A percentile compares a stretch with the other conserved stretches of the same genome.
phyloP scores from a whole-genome alignment of 257 asterid genomes.

The Penstemon davidsonii region DNA sequence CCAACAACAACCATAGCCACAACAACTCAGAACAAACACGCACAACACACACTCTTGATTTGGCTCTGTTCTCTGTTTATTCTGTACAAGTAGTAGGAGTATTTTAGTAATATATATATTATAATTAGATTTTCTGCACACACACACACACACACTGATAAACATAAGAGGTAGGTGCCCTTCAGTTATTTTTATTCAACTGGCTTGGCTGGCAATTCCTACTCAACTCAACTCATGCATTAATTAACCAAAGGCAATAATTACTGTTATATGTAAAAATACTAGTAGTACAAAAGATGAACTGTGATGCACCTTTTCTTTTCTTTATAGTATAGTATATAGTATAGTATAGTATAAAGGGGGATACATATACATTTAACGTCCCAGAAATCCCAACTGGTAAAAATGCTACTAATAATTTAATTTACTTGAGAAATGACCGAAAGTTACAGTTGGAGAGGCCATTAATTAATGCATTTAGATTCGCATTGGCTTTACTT shows the following conservation, averaged over 20 bases:
- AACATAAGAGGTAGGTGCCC: no score
- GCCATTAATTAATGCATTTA: conserved; percentile 43
- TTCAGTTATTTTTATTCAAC: no score
- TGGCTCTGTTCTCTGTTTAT: conserved; percentile 42
- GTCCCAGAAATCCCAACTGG: conserved; percentile 39
- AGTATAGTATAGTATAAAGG: no score
- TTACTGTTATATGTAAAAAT: no score
- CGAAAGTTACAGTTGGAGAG: conserved; percentile 49
- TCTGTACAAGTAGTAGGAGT: neutral
- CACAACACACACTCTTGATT: conserved; percentile 38
- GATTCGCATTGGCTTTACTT: conserved; percentile 17
- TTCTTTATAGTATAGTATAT: no score
- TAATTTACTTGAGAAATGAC: conserved; percentile 50
- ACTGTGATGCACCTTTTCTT: no score
- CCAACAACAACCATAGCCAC: conserved; percentile 78
- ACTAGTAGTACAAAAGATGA: no score
- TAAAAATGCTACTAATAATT: conserved; percentile 14
- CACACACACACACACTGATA: neutral
- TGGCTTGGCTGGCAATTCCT: no score
- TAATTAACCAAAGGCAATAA: no score
- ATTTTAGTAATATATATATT: neutral
- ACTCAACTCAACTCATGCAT: no score
- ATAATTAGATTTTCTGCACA: conserved; percentile 7
- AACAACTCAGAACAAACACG: neutral
- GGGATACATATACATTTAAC: neutral